Base-by-base conservation (phyloP, 345 rosid species). In the Moricandia arvensis region DNA sequence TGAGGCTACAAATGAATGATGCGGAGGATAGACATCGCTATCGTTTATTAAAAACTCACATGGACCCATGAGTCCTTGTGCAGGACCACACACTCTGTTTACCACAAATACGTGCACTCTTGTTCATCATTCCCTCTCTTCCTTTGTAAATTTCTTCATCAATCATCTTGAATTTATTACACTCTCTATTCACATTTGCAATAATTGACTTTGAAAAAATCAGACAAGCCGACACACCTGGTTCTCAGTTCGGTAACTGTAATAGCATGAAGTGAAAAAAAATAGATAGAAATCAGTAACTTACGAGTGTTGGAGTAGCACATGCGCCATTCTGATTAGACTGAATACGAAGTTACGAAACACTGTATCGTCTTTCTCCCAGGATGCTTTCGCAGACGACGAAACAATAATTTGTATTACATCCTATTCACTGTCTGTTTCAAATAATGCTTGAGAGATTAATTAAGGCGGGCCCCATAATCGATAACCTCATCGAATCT, bases 1-100 rank as follows among this genome's bases (percentile, higher is more conserved):
- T 83, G 91, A 82, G 91, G 93, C 87, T 79, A 73, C 78, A 76
- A 82, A 78, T 63, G 66, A 76, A 59, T 75, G 71, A 73, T 62
- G 74, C 49, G 79, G 83, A 73, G 70, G 86, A 85, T 84, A 82
- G 65, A 79, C 70, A 77, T 83, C 86, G 30, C 84, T 78, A 16
- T 83, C 91, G 53, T 11, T 62, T 57, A 47, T 62, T 68, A 33
- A 79, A 71, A 68, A 79, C 79, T 68, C 75, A 69, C 75, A 79
- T 79, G 82, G 82, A 57, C 82, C 79, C 78, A 61, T 68, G 35
- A 54, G 4, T 5, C 8, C 57, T 51, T n/a, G 3, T 5, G 33
- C 49, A 59, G 82, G 79, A 74, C 82, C 82, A 79, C 82, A 68
- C 24, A 24, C 66, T 63, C 37, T 70, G 26, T 64, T 71, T 55